A percentile compares a stretch with the other conserved stretches of the same genome.
These are phyloP conservation scores for Cryphonectria parasitica DNA, from an alignment of 2,329 filamentous ascomycete genomes.

Conservation along the genomic window DNA sequence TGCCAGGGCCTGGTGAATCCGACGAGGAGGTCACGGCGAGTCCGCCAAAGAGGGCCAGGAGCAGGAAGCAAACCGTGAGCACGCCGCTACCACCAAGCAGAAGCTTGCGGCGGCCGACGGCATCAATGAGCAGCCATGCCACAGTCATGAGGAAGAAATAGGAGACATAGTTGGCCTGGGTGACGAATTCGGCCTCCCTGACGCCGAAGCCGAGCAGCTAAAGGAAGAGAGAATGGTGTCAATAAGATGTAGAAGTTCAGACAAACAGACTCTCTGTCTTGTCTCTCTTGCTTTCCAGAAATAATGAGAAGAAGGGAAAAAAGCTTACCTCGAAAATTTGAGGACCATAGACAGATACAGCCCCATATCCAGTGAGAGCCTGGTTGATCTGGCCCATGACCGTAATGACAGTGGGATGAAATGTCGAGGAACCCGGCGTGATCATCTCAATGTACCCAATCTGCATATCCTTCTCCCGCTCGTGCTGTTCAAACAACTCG, in stretches of 20 bases:
- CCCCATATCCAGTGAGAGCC: slow-evolving; percentile 60
- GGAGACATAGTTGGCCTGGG: slow-evolving; percentile 62
- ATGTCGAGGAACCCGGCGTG: slow-evolving; percentile 56
- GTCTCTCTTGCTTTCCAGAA: too few species aligned
- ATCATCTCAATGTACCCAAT: slow-evolving; percentile 63
- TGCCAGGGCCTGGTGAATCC: slow-evolving; percentile 41
- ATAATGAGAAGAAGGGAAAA: background rate
- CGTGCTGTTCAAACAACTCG: slow-evolving; percentile 53
- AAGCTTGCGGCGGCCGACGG: slow-evolving; percentile 55
- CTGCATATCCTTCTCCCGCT: slow-evolving; percentile 51
- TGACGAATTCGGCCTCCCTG: slow-evolving; percentile 56
- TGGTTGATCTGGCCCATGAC: slow-evolving; percentile 68
- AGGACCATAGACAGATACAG: slow-evolving; percentile 65
- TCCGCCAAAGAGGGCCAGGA: slow-evolving; percentile 55
- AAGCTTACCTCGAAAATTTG: slow-evolving; percentile 56
- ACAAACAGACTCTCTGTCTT: too few species aligned
- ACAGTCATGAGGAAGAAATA: slow-evolving; percentile 66
- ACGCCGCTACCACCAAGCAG: slow-evolving; percentile 56
- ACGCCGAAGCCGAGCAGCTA: slow-evolving; percentile 60
- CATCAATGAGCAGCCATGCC: slow-evolving; percentile 63
- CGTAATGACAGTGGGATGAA: slow-evolving; percentile 63
- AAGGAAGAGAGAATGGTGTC: background rate
- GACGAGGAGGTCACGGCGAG: slow-evolving; percentile 44
- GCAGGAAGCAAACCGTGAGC: slow-evolving; percentile 52
- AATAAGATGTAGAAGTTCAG: background rate